Evolutionary conservation across 177 flowering plant species (phyloP), one percentile per base, ranked within the genome.

Genomic region (Vitis hybrid): DNA sequence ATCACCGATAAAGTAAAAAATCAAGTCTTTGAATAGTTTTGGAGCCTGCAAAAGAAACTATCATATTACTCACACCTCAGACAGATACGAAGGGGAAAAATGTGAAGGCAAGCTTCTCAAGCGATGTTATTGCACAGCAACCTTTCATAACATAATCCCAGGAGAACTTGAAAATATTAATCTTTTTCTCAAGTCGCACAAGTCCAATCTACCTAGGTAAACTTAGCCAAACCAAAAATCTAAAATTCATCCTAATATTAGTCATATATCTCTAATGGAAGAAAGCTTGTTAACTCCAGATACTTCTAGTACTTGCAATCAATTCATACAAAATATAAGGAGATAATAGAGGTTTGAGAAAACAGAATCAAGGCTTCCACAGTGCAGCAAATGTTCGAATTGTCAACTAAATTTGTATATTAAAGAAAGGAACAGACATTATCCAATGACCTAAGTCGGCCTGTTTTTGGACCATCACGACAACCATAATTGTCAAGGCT

Each of bases 401-500:
- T 18, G 19, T 68, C 18, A 31, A 14, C 31, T 19, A 38, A 19
- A 19, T 12, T 22, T 13, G 12, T 28, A 70, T 2, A 33, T 22
- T 5, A 65, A 56, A 19, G 17, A 58, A 65, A 61, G 38, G 61
- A 60, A 44, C 68, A 56, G 65, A 88, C 94, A 82, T 84, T 82
- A 19, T 70, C 74, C 65, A 78, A 55, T 44, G 74, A 71, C 72
- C 85, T 82, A 9, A 79, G 60, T 59, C 90, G 83, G 59, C 90
- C 90, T 38, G 76, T 74, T 79, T 76, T 83, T 2, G 90, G 90
- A 64, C 90, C 90, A 73, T 75, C 74, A 22, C 19, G 58, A 65
- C 80, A 82, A n/a, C 91, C 91, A 71, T 88, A 82, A 74, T 84
- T 81, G 62, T 89, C 94, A 49, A 76, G 68, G 65, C 70, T 62